These are phyloP conservation scores for Betula pendula DNA, from an alignment of 306 rosid genomes.

Conservation along the genomic window DNA sequence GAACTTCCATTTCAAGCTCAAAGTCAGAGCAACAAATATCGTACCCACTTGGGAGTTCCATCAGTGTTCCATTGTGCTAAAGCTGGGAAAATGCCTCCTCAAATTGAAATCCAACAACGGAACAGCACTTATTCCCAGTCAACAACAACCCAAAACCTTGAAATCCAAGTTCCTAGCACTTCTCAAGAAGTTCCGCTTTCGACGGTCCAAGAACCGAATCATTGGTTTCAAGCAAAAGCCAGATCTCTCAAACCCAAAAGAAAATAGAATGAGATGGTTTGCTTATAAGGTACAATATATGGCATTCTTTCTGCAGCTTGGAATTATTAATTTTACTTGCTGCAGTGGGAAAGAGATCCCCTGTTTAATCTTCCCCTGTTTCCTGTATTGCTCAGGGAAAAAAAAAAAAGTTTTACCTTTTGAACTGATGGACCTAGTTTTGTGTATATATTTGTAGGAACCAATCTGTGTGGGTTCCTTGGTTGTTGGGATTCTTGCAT, in stretches of 20 bases:
- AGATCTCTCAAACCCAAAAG: conserved; percentile 11
- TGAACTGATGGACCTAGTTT: background rate
- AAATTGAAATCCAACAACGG: conserved; percentile 36
- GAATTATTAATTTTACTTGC: no score
- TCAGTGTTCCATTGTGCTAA: conserved; percentile 47
- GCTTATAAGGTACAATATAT: conserved; percentile 12
- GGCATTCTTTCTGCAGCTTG: background rate
- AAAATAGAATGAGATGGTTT: background rate
- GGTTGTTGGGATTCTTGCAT: conserved; percentile 25
- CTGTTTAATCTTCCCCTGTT: no score
- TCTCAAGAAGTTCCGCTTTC: conserved; percentile 30
- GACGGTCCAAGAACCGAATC: conserved; percentile 2
- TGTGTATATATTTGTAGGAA: conserved; percentile 27
- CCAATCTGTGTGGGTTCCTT: conserved; percentile 21
- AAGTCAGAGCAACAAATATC: conserved; percentile 28
- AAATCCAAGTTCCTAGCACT: conserved; percentile 30
- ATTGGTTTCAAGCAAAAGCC: conserved; percentile 1
- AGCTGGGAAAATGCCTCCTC: conserved; percentile 38
- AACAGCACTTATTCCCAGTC: background rate
- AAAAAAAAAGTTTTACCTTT: background rate
- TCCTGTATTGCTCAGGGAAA: no score
- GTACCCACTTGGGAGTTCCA: conserved; percentile 36
- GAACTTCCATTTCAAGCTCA: conserved; percentile 44
- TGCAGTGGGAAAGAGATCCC: no score
- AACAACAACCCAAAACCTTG: conserved; percentile 13